Percentiles rank a stretch among this genome's conserved stretches.
phyloP scores from a whole-genome alignment of 2,329 filamentous ascomycete species.

The Ilyonectria robusta region DNA sequence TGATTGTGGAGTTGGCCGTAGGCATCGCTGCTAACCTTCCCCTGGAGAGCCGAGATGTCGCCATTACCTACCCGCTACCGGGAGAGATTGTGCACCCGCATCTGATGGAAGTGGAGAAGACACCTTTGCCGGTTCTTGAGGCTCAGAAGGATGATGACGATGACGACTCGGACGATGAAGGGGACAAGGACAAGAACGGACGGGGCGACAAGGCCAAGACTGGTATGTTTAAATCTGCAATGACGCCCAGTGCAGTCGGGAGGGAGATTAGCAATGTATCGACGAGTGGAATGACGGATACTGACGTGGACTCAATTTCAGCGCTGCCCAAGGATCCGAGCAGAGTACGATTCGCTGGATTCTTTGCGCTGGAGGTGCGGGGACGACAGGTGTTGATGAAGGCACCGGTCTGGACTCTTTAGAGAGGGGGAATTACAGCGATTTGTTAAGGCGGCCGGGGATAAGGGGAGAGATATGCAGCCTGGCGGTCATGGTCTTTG shows the following conservation, averaged over 20 bases:
- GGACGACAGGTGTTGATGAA: conserved; percentile 82
- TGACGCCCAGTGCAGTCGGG: conserved; percentile 28
- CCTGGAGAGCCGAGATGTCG: conserved; percentile 91
- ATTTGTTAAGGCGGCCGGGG: conserved; percentile 6
- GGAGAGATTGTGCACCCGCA: conserved; percentile 78
- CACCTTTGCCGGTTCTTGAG: conserved; percentile 74
- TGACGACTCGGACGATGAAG: conserved; percentile 58
- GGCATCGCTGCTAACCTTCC: conserved; percentile 89
- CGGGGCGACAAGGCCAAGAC: conserved; percentile 63
- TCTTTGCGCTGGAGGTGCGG: conserved; percentile 81
- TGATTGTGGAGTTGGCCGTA: conserved; percentile 93
- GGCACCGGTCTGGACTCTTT: conserved; percentile 79
- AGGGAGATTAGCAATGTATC: conserved; percentile 48
- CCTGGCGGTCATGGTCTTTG: conserved; percentile 21
- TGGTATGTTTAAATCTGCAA: conserved; percentile 57
- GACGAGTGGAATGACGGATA: conserved; percentile 48
- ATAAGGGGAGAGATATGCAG: conserved; percentile 14
- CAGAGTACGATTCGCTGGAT: conserved; percentile 82
- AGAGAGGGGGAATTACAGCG: conserved; percentile 7
- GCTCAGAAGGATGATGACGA: conserved; percentile 58
- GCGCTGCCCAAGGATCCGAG: conserved; percentile 61
- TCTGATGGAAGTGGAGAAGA: conserved; percentile 90
- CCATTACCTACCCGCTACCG: conserved; percentile 87
- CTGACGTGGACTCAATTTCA: conserved; percentile 58
- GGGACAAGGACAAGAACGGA: conserved; percentile 60